Evolutionary conservation across 2,329 filamentous ascomycete species (phyloP).

Genomic region (Alternaria consortialis): DNA sequence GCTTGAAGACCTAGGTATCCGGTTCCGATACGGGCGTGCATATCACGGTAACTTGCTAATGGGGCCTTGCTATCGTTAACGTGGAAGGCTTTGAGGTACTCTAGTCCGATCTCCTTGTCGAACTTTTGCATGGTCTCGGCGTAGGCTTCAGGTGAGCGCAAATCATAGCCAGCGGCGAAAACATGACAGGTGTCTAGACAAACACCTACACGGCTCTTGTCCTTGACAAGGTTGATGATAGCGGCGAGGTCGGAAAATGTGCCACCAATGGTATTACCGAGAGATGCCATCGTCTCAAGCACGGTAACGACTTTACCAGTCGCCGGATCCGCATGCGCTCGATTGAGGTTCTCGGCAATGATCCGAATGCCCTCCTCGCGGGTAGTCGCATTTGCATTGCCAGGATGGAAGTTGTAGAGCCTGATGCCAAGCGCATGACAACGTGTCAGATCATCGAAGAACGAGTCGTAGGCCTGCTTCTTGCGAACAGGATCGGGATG

Average conservation of each 20-base stretch:
- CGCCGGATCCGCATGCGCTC: constrained; percentile 72
- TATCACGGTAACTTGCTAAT: constrained; percentile 78
- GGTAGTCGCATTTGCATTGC: constrained; percentile 74
- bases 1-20: constrained; percentile 90
- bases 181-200: constrained; percentile 97
- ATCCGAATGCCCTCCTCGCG: constrained; percentile 76
- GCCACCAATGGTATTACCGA: constrained; percentile 84
- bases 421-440: constrained; percentile 86
- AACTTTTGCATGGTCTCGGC: constrained; percentile 77
- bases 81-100: constrained; percentile 86
- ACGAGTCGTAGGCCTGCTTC: constrained; percentile 82
- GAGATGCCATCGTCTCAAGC: constrained; percentile 93
- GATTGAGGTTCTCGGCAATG: constrained; percentile 84
- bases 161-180: constrained; percentile 92
- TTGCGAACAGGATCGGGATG: constrained; percentile 82
- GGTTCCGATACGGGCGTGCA: constrained; percentile 96
- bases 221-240: constrained; percentile 80
- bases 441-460: constrained; percentile 85
- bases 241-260: constrained; percentile 86
- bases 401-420: constrained; percentile 98
- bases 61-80: constrained; percentile 97
- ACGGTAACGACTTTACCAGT: constrained; percentile 81
- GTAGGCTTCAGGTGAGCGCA: constrained; percentile 79
- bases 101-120: constrained; percentile 76
- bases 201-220: constrained; percentile 87